These are phyloP conservation scores for Glutinoglossum americanum DNA, from an alignment of 495 filamentous ascomycete species.

Conservation along the genomic window DNA sequence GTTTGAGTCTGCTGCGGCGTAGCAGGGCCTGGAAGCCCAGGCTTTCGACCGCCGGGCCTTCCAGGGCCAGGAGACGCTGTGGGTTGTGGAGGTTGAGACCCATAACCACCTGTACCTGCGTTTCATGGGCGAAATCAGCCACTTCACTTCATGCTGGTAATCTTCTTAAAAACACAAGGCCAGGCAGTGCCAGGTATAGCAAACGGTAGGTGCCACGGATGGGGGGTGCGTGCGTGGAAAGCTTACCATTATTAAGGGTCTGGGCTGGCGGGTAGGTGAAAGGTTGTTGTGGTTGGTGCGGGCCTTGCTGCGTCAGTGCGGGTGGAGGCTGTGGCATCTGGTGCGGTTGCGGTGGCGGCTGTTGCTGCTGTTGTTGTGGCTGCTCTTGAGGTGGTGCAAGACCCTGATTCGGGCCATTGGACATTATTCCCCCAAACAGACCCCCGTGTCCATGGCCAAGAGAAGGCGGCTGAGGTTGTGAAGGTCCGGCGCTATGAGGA, in stretches of 20 bases:
- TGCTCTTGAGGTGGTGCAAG: slow-evolving; percentile 50
- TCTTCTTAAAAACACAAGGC: background rate
- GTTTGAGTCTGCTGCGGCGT: slow-evolving; percentile 79
- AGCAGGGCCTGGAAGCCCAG: slow-evolving; percentile 47
- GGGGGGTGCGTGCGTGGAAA: slow-evolving; percentile 8
- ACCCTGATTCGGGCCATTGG: slow-evolving; percentile 66
- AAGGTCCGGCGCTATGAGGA: slow-evolving; percentile 51
- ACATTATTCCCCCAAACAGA: slow-evolving; percentile 88
- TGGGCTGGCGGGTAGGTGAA: slow-evolving; percentile 18
- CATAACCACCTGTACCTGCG: slow-evolving; percentile 26
- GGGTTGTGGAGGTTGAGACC: slow-evolving; percentile 52
- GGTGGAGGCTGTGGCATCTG: slow-evolving; percentile 2
- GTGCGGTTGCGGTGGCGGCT: slow-evolving; percentile 19
- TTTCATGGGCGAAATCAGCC: background rate
- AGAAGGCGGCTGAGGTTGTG: slow-evolving; percentile 61
- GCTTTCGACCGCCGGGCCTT: slow-evolving; percentile 20
- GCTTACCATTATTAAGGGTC: slow-evolving; percentile 39
- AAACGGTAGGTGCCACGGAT: background rate
- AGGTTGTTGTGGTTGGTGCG: background rate
- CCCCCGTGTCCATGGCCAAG: slow-evolving; percentile 85
- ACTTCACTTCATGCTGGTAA: background rate
- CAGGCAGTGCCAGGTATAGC: background rate
- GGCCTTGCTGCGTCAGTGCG: slow-evolving; percentile 2
- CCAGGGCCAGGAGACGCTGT: slow-evolving; percentile 78
- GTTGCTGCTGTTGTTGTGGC: slow-evolving; percentile 35